phyloP scores from a whole-genome alignment of 768 basidiomycete genomes.

The Hydnomerulius pinastri region DNA sequence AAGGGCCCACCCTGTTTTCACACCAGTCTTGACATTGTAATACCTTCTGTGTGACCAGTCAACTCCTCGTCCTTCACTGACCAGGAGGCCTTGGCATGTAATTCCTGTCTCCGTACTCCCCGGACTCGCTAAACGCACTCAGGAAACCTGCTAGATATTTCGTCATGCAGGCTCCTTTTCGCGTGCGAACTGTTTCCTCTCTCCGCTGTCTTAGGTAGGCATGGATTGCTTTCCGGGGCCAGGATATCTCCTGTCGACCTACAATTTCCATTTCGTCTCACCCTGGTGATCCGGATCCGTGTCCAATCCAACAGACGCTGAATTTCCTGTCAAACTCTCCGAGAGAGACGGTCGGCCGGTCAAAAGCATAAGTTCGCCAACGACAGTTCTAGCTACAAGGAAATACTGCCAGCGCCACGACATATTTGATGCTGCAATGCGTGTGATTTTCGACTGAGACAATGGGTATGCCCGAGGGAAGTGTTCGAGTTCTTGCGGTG shows the following conservation, averaged over 20 bases:
- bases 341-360: conserved; percentile 2
- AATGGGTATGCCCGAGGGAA: background rate
- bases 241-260: background rate
- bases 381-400: background rate
- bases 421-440: background rate
- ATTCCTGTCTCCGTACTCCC: conserved; percentile 4
- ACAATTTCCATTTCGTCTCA: too few relatives aligned
- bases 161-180: conserved; percentile 2
- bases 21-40: too few relatives aligned
- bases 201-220: background rate
- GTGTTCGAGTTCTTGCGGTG: background rate
- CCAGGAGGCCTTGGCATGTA: background rate
- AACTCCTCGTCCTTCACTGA: background rate
- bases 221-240: background rate
- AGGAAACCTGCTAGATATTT: background rate
- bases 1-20: too few relatives aligned
- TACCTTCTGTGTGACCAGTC: too few relatives aligned
- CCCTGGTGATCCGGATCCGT: background rate
- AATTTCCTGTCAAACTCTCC: conserved; percentile 4
- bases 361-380: background rate
- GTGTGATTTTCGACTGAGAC: background rate
- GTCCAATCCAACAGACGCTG: background rate
- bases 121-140: background rate
- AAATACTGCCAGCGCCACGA: background rate
- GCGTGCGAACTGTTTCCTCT: background rate